Evolutionary conservation across 345 rosid genomes (phyloP).

Genomic region (Gossypium rotundifolium): DNA sequence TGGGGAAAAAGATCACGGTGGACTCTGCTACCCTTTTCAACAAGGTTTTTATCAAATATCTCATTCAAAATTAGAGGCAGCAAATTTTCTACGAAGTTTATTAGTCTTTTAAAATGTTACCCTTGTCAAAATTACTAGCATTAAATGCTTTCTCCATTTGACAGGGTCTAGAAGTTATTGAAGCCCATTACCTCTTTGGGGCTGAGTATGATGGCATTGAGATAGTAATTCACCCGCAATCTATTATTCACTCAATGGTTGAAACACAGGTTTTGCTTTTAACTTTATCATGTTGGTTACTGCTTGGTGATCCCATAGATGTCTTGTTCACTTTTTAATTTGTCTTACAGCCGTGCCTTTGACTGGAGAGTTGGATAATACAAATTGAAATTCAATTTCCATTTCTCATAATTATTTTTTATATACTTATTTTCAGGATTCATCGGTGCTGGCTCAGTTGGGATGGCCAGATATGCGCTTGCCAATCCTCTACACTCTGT

Average conservation of each 20-base stretch:
- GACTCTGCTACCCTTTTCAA: slow-evolving; percentile 99
- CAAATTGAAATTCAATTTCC: not conserved
- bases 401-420: not conserved
- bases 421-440: slow-evolving; percentile 51
- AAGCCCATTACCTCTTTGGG: slow-evolving; percentile 94
- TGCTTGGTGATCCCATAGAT: not conserved
- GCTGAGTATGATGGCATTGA: slow-evolving; percentile 85
- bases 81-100: not conserved
- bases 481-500: slow-evolving; percentile 92
- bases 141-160: not conserved
- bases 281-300: not conserved
- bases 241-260: slow-evolving; percentile 87
- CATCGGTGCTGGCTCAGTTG: slow-evolving; percentile 90
- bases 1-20: slow-evolving; percentile 96
- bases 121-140: not conserved
- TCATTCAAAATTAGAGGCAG: slow-evolving; percentile 2
- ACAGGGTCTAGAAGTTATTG: slow-evolving; percentile 95
- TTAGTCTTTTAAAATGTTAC: not conserved
- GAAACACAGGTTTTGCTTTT: slow-evolving; percentile 73
- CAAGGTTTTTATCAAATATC: slow-evolving; percentile 42
- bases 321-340: not conserved
- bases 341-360: not conserved
- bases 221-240: slow-evolving; percentile 89
- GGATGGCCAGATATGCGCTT: slow-evolving; percentile 98
- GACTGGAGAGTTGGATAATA: not conserved